Percentiles rank a stretch among this genome's conserved stretches.
These are phyloP conservation scores for Leishmania aethiopica DNA, from an alignment of 208 protist genomes.

Conservation along the genomic window DNA sequence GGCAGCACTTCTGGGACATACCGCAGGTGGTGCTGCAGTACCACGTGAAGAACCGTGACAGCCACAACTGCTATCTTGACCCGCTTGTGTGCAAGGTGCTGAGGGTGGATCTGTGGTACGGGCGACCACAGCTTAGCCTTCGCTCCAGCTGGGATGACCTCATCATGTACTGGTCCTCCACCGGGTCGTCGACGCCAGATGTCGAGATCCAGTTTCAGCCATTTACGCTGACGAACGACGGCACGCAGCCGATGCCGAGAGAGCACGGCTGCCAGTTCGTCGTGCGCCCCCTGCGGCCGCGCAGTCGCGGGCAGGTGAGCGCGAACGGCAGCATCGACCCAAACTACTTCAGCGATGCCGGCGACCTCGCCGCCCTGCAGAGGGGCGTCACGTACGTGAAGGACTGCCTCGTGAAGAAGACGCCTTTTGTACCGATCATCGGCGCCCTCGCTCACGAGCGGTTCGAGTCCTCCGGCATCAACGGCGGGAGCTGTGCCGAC, in stretches of 20 bases:
- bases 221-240: conserved; percentile 83
- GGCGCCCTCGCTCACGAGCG: conserved; percentile 49
- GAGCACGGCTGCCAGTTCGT: conserved; percentile 82
- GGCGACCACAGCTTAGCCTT: conserved; percentile 44
- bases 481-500: conserved; percentile 59
- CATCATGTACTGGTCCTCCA: conserved; percentile 68
- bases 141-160: conserved; percentile 84
- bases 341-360: conserved; percentile 57
- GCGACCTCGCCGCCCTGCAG: conserved; percentile 48
- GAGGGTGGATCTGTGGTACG: conserved; percentile 38
- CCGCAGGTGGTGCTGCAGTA: conserved; percentile 86
- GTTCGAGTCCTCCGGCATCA: conserved; percentile 69
- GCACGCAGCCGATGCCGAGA: conserved; percentile 45
- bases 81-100: conserved; percentile 56
- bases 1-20: conserved; percentile 75
- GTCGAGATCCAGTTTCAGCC: conserved; percentile 83
- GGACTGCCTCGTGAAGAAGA: conserved; percentile 49
- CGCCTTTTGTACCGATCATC: conserved; percentile 47
- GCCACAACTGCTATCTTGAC: conserved; percentile 79
- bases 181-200: conserved; percentile 42
- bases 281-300: conserved; percentile 62
- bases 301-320: conserved; percentile 59
- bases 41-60: conserved; percentile 53
- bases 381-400: conserved; percentile 64
- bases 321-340: conserved; percentile 68